These are phyloP conservation scores for Pythium phragmitis DNA, from an alignment of 352 stramenopile species.

Conservation along the genomic window DNA sequence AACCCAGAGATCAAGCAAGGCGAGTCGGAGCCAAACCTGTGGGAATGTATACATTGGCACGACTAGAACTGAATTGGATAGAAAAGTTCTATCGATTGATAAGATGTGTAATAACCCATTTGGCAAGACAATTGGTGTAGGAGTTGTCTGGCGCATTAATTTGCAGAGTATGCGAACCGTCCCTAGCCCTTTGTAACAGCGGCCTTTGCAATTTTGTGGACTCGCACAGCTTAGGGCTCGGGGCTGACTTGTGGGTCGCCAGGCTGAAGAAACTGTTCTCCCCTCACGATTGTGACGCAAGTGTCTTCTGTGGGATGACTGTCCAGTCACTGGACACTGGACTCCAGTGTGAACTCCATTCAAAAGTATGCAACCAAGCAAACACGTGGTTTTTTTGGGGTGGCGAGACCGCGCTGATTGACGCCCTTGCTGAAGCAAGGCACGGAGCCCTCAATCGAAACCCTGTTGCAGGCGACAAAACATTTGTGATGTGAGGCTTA, in stretches of 20 bases:
- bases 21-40: constrained; percentile 21
- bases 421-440: too few relatives aligned
- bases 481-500: too few relatives aligned
- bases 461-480: too few relatives aligned
- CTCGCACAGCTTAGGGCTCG: constrained; percentile 19
- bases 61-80: not conserved
- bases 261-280: not conserved
- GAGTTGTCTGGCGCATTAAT: not conserved
- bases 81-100: not conserved
- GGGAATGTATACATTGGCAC: constrained; percentile 6
- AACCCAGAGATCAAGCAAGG: constrained; percentile 11
- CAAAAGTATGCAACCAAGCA: too few relatives aligned
- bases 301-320: not conserved
- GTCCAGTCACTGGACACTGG: too few relatives aligned
- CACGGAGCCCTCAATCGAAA: too few relatives aligned
- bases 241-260: constrained; percentile 17
- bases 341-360: too few relatives aligned
- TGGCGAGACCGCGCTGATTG: too few relatives aligned
- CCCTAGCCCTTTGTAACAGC: constrained; percentile 30
- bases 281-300: not conserved
- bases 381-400: too few relatives aligned
- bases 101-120: not conserved
- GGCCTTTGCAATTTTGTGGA: constrained; percentile 22
- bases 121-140: not conserved
- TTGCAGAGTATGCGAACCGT: constrained; percentile 7